Percentiles rank a stretch among this genome's conserved stretches.
Evolutionary conservation across 208 protist genomes (phyloP).

Genomic region (Trypanosoma melophagium): DNA sequence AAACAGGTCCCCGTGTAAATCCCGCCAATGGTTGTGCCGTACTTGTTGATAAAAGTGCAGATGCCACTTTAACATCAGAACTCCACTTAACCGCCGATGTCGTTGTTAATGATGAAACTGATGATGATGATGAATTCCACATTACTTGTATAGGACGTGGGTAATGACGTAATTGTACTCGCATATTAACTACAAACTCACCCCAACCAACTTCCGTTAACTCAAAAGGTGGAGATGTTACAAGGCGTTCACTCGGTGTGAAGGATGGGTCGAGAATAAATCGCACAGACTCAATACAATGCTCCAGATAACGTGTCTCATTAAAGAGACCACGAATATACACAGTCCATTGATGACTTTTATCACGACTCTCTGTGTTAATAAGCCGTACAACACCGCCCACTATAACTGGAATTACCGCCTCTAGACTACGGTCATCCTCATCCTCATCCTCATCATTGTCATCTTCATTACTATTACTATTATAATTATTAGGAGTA

Average conservation of each 20-base stretch:
- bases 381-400: slow-evolving; percentile 68
- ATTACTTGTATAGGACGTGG: slow-evolving; percentile 26
- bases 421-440: slow-evolving; percentile 13
- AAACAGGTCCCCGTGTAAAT: slow-evolving; percentile 17
- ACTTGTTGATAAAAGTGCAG: background rate
- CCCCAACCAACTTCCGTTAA: slow-evolving; percentile 86
- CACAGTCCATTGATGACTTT: slow-evolving; percentile 86
- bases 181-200: slow-evolving; percentile 83
- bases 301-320: slow-evolving; percentile 58
- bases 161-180: slow-evolving; percentile 59
- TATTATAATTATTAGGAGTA: background rate
- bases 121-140: slow-evolving; percentile 21
- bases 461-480: slow-evolving; percentile 6
- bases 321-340: slow-evolving; percentile 86
- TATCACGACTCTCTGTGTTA: slow-evolving; percentile 62
- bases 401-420: slow-evolving; percentile 64
- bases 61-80: slow-evolving; percentile 19
- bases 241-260: slow-evolving; percentile 56
- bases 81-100: background rate
- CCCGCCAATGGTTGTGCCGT: background rate
- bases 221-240: slow-evolving; percentile 74
- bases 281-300: slow-evolving; percentile 74
- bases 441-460: slow-evolving; percentile 1
- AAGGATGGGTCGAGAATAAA: slow-evolving; percentile 84
- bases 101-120: slow-evolving; percentile 14